phyloP scores from a whole-genome alignment of 2,329 filamentous ascomycete species.

The Dendrostoma leiphaemia region DNA sequence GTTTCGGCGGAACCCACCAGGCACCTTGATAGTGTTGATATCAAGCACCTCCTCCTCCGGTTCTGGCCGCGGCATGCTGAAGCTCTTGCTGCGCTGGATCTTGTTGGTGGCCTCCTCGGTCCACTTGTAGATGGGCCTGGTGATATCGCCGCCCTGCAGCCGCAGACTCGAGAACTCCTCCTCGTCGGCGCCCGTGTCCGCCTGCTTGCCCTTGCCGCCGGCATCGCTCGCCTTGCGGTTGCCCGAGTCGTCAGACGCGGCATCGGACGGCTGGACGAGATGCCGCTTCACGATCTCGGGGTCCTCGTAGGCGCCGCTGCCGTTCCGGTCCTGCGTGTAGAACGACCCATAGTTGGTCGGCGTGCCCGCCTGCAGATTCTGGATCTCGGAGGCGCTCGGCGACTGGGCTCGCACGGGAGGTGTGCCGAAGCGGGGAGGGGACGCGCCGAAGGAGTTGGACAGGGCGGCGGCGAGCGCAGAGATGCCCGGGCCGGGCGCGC shows the following conservation, averaged over 20 bases:
- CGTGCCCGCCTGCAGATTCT: conserved; percentile 46
- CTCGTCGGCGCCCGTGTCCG: conserved; percentile 49
- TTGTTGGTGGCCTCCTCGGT: conserved; percentile 79
- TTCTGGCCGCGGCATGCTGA: conserved; percentile 72
- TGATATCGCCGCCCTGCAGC: conserved; percentile 92
- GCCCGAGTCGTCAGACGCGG: conserved; percentile 45
- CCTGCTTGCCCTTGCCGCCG: conserved; percentile 52
- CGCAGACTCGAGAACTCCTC: conserved; percentile 92
- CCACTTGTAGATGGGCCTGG: conserved; percentile 94
- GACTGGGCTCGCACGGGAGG: conserved; percentile 59
- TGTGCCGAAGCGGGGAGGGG: conserved; percentile 68
- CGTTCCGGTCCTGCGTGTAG: conserved; percentile 62
- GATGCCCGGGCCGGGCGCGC: conserved; percentile 75
- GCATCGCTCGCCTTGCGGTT: conserved; percentile 35
- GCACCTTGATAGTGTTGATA: conserved; percentile 87
- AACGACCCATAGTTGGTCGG: conserved; percentile 84
- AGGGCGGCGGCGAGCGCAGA: conserved; percentile 89
- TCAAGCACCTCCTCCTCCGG: conserved; percentile 79
- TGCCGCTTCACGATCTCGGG: conserved; percentile 89
- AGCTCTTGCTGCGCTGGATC: conserved; percentile 82
- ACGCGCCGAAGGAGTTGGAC: conserved; percentile 68
- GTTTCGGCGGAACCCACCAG: conserved; percentile 89
- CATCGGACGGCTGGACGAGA: conserved; percentile 67
- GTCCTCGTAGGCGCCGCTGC: conserved; percentile 72
- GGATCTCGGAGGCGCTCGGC: conserved; percentile 48